Percentiles rank a stretch among this genome's conserved stretches.
phyloP scores from a whole-genome alignment of 306 rosid species.

The cucumber (Cucumis sativus) region DNA sequence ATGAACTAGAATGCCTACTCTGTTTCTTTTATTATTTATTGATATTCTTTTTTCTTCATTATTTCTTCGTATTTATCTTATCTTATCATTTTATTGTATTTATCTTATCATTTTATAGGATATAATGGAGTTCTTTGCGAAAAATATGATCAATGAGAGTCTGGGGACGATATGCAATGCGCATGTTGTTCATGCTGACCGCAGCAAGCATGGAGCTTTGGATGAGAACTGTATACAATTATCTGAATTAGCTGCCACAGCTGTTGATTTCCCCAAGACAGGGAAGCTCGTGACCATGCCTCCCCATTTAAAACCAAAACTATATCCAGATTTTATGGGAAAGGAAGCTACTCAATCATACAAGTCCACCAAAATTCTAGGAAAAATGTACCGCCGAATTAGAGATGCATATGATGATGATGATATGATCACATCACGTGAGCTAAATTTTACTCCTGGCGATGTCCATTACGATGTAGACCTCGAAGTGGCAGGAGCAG shows the following conservation, averaged over 20 bases:
- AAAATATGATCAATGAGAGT: slow-evolving; percentile 61
- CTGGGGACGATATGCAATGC: slow-evolving; percentile 80
- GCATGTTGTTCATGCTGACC: slow-evolving; percentile 93
- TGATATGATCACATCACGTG: slow-evolving; percentile 26
- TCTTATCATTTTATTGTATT: not conserved
- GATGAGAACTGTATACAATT: slow-evolving; percentile 47
- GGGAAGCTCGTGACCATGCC: slow-evolving; percentile 67
- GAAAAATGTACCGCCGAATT: slow-evolving; percentile 56
- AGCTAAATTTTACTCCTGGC: slow-evolving; percentile 11
- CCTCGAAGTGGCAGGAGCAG: slow-evolving; percentile 43
- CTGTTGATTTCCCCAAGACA: slow-evolving; percentile 88
- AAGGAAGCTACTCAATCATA: slow-evolving; percentile 58
- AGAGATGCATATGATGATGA: slow-evolving; percentile 47
- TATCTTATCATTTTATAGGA: slow-evolving; percentile 41
- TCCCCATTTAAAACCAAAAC: slow-evolving; percentile 41
- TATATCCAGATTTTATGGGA: slow-evolving; percentile 91
- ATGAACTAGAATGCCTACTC: not conserved
- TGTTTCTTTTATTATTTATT: not conserved
- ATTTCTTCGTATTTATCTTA: slow-evolving; percentile 5
- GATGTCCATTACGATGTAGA: slow-evolving; percentile 47
- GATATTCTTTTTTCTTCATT: not conserved
- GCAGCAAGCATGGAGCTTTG: slow-evolving; percentile 53
- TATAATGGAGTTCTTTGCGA: slow-evolving; percentile 44
- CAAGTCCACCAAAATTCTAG: slow-evolving; percentile 59
- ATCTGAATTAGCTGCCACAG: slow-evolving; percentile 77